Evolutionary conservation across 441 rosid species (phyloP), one percentile per base, ranked within the genome.

Genomic region (Melastoma candidum): DNA sequence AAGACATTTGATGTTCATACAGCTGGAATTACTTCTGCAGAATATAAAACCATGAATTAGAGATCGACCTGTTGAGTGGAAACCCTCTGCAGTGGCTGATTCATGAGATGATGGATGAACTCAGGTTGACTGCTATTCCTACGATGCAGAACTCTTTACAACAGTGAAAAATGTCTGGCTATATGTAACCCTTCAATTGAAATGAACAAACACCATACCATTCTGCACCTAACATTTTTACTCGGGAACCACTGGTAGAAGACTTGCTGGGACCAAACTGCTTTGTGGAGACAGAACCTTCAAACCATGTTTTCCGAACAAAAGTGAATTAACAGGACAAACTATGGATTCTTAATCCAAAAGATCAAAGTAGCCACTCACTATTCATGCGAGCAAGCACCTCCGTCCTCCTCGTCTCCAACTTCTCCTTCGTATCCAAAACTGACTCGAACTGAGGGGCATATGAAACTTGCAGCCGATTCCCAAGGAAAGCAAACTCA

Each of bases 371-470:
- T 17, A 17, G 22, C 22, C 61, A 58, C 89, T 73, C 62, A 88
- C 95, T 24, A 67, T 82, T 82, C 29, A 80, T 64, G 54, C 93
- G 73, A 1, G 78, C 64, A 49, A 81, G 67, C 46, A 93, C 85
- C 76, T 88, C 95, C 69, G 67, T 82, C 65, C 84, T 78, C 54
- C 92, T 78, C 9, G 77, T 74, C 68, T 92, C 95, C 68, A 92
- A 61, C 83, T 86, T 92, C 50, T 81, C 84, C 68, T 66, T 77
- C 1, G 97, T 78, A 66, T 93, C 95, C 46, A 54, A 48, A 3
- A 84, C 65, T 59, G 69, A 81, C 71, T 93, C 97, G 54, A 79
- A 93, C 7, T 84, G 80, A 26, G 95, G 75, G 62, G 95, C 95
- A 77, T 86, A 86, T 0, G 83, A 73, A 57, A 93, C 83, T 61